Percentiles rank a stretch among this genome's conserved stretches.
These are phyloP conservation scores for Gaertneriomyces sp. DNA, from an alignment of 192 early-diverging fungal genomes.

Conservation along the genomic window DNA sequence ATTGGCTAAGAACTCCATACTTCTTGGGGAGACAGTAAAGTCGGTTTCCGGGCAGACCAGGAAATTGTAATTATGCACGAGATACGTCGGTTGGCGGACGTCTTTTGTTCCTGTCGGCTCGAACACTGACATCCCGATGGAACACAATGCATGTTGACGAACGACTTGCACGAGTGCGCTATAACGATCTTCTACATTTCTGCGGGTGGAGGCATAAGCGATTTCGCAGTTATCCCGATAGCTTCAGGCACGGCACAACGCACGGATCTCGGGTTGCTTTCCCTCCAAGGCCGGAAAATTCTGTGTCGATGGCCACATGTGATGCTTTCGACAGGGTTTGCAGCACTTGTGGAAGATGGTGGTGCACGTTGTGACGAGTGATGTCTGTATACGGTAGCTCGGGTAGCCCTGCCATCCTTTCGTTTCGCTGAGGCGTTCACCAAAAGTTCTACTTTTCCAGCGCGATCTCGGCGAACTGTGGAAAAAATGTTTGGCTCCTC, in stretches of 20 bases:
- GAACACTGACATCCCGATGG: constrained; percentile 79
- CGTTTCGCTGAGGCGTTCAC: no score
- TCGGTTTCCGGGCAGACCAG: constrained; percentile 50
- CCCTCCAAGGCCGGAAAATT: constrained; percentile 80
- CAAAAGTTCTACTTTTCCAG: no score
- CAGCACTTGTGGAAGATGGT: neutral
- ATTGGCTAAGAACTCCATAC: constrained; percentile 75
- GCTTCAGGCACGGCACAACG: constrained; percentile 31
- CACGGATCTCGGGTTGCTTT: constrained; percentile 30
- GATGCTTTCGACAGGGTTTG: constrained; percentile 39
- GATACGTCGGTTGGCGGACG: constrained; percentile 8
- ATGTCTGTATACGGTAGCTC: constrained; percentile 26
- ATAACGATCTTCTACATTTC: constrained; percentile 82
- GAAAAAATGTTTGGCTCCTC: no score
- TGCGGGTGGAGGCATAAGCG: constrained; percentile 18
- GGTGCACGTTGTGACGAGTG: constrained; percentile 43
- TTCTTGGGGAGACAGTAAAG: constrained; percentile 66
- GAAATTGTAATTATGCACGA: constrained; percentile 67
- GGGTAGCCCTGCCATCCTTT: neutral
- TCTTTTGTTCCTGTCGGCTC: constrained; percentile 10
- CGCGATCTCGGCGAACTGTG: no score
- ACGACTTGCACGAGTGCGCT: constrained; percentile 66
- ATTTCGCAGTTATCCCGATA: constrained; percentile 17
- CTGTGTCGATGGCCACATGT: constrained; percentile 85
- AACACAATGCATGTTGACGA: constrained; percentile 71